These are phyloP conservation scores for Corynascus novoguineensis DNA, from an alignment of 495 filamentous ascomycete species.

Conservation along the genomic window DNA sequence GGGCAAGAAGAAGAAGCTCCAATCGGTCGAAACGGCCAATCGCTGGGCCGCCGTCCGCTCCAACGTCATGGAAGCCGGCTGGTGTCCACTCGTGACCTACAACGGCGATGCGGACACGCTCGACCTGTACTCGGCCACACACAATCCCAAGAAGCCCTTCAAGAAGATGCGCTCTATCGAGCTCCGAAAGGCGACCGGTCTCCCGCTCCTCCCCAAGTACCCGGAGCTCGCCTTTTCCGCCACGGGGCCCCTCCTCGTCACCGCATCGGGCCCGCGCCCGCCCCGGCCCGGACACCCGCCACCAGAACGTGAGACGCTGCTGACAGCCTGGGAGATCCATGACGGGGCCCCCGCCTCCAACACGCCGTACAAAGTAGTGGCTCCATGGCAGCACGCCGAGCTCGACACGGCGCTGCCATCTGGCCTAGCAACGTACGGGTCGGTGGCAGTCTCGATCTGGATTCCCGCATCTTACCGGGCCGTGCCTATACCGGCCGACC, in stretches of 20 bases:
- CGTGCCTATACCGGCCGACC: conserved; percentile 25
- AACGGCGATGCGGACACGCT: conserved; percentile 29
- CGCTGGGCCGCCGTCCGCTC: conserved; percentile 34
- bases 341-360: conserved; percentile 15
- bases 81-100: conserved; percentile 30
- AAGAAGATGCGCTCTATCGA: conserved; percentile 65
- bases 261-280: conserved; percentile 33
- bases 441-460: conserved; percentile 33
- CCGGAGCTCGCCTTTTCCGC: conserved; percentile 35
- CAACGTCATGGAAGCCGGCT: conserved; percentile 30
- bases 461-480: conserved; percentile 33
- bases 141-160: conserved; percentile 65
- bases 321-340: conserved; percentile 32
- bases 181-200: conserved; percentile 30
- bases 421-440: conserved; percentile 31
- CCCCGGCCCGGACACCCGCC: conserved; percentile 32
- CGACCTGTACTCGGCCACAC: conserved; percentile 56
- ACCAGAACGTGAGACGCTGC: conserved; percentile 30
- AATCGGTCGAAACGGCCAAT: conserved; percentile 31
- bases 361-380: conserved; percentile 32
- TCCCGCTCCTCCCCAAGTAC: conserved; percentile 33
- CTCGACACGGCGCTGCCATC: conserved; percentile 33
- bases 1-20: conserved; percentile 32
- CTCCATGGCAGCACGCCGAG: conserved; percentile 34
- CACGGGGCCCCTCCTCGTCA: conserved; percentile 31